Evolutionary conservation across 139 green algal species (phyloP), one percentile per base, ranked within the genome.

Genomic region (Pseudopediastrum boryanum): DNA sequence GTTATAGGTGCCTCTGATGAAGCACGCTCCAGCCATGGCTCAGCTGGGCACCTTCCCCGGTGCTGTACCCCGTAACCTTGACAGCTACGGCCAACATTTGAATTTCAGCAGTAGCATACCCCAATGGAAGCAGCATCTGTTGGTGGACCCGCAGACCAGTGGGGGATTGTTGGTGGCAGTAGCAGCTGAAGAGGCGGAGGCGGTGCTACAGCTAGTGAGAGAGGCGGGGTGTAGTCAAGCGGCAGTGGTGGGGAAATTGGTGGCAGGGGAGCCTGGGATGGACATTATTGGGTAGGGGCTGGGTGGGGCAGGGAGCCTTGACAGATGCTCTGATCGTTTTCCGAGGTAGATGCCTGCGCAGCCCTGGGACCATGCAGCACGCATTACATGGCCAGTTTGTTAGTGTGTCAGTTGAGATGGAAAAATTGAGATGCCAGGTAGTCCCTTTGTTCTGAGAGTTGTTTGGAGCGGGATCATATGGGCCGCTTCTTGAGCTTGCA

Each of bases 111-210:
- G 8, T 23, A 2, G 29, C 39, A 35, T 59, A 36, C 80, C 78
- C 50, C 29, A 33, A 12, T 85, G 73, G 80, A 66, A 68, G 41
- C 80, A 78, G 33, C 71, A 82, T 56, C 80, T 82, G 29, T 31
- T 85, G 44, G 73, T 71, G 3, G 80, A 85, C 73, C 80, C 80
- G 16, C 80, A 85, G 46, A 85, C 80, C 35, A 81, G 71, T 36
- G 73, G 80, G 19, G 80, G 80, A 0, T 58, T 85, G 66, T 50
- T 85, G 73, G 13, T 82, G 67, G 54, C 71, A 27, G 73, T 82
- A 19, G 73, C 66, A 46, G 23, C 56, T 35, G 73, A 58, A 21
- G 65, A 54, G 33, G 80, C 56, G 16, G 33, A 66, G 29, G 43
- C 50, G 25, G 46, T 85, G 54, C 36, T 82, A 38, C 25, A 54